Percentiles rank a stretch among this genome's conserved stretches.
phyloP scores from a whole-genome alignment of 306 rosid genomes.

The Cicer judaicum region DNA sequence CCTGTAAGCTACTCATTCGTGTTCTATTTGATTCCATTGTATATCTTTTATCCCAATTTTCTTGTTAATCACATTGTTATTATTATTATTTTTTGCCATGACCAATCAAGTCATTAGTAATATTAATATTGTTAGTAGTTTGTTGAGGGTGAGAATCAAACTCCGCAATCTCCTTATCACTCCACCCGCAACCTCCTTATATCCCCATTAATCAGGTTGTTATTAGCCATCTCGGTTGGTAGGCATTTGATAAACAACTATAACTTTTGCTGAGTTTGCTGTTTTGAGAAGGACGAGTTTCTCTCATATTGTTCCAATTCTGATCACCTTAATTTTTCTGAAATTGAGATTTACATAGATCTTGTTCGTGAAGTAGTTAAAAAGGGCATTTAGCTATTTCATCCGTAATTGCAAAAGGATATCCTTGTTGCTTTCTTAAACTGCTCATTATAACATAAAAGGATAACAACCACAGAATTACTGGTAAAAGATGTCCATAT shows the following conservation, averaged over 20 bases:
- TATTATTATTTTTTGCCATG: too few relatives aligned
- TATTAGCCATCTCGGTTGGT: neutral
- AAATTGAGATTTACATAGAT: neutral
- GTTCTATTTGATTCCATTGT: slow-evolving; percentile 2
- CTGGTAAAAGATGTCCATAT: neutral
- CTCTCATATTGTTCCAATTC: neutral
- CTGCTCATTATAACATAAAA: slow-evolving; percentile 6
- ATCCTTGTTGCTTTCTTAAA: slow-evolving; percentile 25
- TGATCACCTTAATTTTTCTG: slow-evolving; percentile 1
- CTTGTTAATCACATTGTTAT: slow-evolving; percentile 6
- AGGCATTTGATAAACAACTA: neutral
- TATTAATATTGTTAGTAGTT: too few relatives aligned
- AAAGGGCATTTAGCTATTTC: neutral
- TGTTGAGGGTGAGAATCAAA: too few relatives aligned
- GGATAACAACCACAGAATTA: neutral
- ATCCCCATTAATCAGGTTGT: neutral
- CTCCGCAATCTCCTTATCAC: too few relatives aligned
- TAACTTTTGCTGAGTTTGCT: neutral
- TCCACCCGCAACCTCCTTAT: too few relatives aligned
- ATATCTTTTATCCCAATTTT: slow-evolving; percentile 8
- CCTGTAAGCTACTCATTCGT: slow-evolving; percentile 58
- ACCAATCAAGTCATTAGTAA: too few relatives aligned
- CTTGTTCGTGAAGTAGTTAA: neutral
- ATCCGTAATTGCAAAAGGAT: neutral
- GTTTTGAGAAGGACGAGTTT: slow-evolving; percentile 12